Evolutionary conservation across 345 rosid species (phyloP), one percentile per base, ranked within the genome.

Genomic region (Gossypium ekmanianum): DNA sequence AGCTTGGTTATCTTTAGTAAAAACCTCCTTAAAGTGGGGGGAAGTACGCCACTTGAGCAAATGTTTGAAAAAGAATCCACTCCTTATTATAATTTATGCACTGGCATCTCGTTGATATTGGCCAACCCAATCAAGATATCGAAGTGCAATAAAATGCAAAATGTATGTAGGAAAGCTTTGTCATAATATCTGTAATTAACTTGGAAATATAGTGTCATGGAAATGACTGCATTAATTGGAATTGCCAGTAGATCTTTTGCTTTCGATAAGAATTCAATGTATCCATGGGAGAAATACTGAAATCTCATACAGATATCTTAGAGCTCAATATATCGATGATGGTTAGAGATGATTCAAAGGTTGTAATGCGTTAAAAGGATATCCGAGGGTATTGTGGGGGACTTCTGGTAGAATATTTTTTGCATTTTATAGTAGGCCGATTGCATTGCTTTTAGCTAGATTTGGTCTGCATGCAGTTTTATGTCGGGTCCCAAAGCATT

Each of bases 111-210:
- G 34, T 45, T 57, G 51, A 22, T 59, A 47, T 16, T n/a, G 8
- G 61, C 45, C 54, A 29, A 18, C 18, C 50, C 45, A 9, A 44
- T 61, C 11, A 44, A 45, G 68, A 24, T 17, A 58, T 20, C 20
- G 22, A 47, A 73, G 27, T 68, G 41, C 58, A 47, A n/a, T 57
- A 47, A 54, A 34, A 34, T 76, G 57, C 16, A 68, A 47, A 68
- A 55, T 61, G 2, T 0, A 17, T 66, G 41, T 12, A n/a, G 20
- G 20, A 52, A 52, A 17, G 20, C 20, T 17, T 29, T 29, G 1
- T 29, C 9, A 5, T 17, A 16, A 52, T 16, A 52, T 16, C 0
- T 5, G 2, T 52, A 52, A 52, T 52, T 52, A 52, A 52, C 18
- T 12, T 52, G 18, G 7, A 52, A 52, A 52, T 16, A 52, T 14